phyloP scores from a whole-genome alignment of 108 stramenopile genomes.

The Stephanodiscus triporus region DNA sequence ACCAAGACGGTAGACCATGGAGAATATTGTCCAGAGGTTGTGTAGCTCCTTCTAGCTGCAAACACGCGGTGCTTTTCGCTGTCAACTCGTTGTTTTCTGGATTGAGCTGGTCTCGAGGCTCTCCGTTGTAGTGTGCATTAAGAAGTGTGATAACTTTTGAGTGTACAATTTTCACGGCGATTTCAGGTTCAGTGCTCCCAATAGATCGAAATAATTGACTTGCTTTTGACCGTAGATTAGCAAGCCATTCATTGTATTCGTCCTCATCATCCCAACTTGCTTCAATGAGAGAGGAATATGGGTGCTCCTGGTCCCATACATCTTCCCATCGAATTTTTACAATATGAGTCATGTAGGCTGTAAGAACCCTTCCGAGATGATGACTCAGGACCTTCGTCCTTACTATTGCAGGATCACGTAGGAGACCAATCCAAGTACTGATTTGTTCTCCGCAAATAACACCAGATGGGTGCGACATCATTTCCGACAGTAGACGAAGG shows the following conservation, averaged over 20 bases:
- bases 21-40: constrained; percentile 84
- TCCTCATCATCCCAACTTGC: constrained; percentile 86
- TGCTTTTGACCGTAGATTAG: constrained; percentile 75
- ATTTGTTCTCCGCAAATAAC: constrained; percentile 75
- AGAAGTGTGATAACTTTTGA: constrained; percentile 56
- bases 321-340: constrained; percentile 83
- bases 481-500: constrained; percentile 70
- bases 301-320: constrained; percentile 76
- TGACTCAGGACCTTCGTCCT: constrained; percentile 63
- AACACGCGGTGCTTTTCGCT: constrained; percentile 64
- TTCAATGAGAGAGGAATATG: constrained; percentile 60
- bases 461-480: constrained; percentile 81
- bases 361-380: constrained; percentile 59
- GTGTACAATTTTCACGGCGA: constrained; percentile 56
- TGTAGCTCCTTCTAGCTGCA: constrained; percentile 73
- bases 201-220: constrained; percentile 75
- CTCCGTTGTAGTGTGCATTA: constrained; percentile 66
- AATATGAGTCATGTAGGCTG: constrained; percentile 69
- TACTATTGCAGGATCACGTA: constrained; percentile 80
- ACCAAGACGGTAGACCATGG: constrained; percentile 73
- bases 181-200: constrained; percentile 66
- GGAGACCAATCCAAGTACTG: constrained; percentile 70
- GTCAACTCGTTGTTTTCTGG: constrained; percentile 71
- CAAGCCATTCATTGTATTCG: constrained; percentile 75
- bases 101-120: constrained; percentile 69